Base-by-base conservation (phyloP, 495 filamentous ascomycete genomes). In the Trypethelium eluteriae region DNA sequence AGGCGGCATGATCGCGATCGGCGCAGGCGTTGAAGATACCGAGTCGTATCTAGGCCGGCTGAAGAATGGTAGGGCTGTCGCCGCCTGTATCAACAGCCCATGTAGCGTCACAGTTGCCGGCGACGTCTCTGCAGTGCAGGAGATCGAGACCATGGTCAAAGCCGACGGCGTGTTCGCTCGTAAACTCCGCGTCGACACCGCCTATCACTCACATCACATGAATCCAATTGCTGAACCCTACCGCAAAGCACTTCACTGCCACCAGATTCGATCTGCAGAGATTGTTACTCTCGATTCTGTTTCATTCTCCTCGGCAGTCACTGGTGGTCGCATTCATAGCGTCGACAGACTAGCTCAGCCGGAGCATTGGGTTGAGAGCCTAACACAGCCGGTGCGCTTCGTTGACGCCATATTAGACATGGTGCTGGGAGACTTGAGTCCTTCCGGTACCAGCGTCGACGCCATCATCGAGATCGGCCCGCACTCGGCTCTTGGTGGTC, bases 141-240 rank as follows among this genome's bases (percentile, higher is more conserved):
- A 41, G 39, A 10, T 67, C 9, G 12, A 50, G 32, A 38, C 9
- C 14, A 16, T 38, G n/a, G 38, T 50, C 11, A 61, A 67, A 38
- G 16, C 44, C 14, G 34, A 64, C 5, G 57, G 59, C 61, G 36
- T 67, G 5, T 67, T 67, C 59, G 49, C 39, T 39, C 66, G 66
- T 53, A 38, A 1, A 7, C 66, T 67, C 11, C 38, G 39, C 34
- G 66, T 67, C 25, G 39, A 64, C n/a, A 57, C 16, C 25, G 66
- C 66, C 46, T 67, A 67, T 68, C 87, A 90, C 69, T 88, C 85
- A 2, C 80, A 82, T 63, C 84, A 89, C 67, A 89, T 89, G 81
- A 70, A 78, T 50, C 66, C 66, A 11, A 6, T 69, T 38, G 67
- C 64, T 7, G 36, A n/a, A 38, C 64, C 38, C 3, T 66, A 66